Evolutionary conservation across 225 moss, liverwort and hornwort genomes (phyloP), one percentile per base, ranked within the genome.

Genomic region (Polytrichum formosum): DNA sequence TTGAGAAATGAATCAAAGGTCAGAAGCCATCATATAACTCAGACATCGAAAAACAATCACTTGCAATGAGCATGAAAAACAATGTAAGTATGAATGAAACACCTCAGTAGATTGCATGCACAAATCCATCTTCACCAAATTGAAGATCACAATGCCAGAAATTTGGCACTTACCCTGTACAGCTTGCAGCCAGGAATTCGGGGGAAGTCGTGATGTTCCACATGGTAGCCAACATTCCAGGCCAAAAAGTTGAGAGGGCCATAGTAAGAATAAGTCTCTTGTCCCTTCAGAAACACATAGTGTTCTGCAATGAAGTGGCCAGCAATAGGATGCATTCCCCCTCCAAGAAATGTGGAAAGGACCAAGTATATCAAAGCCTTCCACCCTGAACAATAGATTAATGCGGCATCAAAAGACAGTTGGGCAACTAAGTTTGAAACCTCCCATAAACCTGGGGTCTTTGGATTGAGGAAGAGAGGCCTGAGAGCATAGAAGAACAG

Each of bases 171-270:
- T 69, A 79, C 87, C 82, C 75, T 79, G 71, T 88, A 78, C 31
- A 98, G 91, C 76, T 88, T 85, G 67, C 86, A 86, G 60, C 97
- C 94, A 63, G 97, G 91, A 66, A 98, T 92, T 75, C 97, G 89
- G 19, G 97, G 97, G 28, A 98, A 98, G 69, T 98, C 97, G 72
- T 98, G 97, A 69, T 98, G 97, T 81, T 98, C 97, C 60, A 92
- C 92, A 75, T 98, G 97, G 73, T 98, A 98, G 65, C 97, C 97
- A 60, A 98, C 97, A 66, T 98, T 94, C 97, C 97, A 97, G 17
- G 94, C 83, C 66, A 98, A 30, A 30, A 88, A 53, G 72, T 98
- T 98, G 19, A 98, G 78, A 27, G 92, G 92, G 26, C 97, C 97
- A 27, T 98, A 98, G 62, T 98, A 98, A 2, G 97, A 98, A 75